Conservation (phyloP, 805 yeast genomes). For the Kuraishia cidri region DNA sequence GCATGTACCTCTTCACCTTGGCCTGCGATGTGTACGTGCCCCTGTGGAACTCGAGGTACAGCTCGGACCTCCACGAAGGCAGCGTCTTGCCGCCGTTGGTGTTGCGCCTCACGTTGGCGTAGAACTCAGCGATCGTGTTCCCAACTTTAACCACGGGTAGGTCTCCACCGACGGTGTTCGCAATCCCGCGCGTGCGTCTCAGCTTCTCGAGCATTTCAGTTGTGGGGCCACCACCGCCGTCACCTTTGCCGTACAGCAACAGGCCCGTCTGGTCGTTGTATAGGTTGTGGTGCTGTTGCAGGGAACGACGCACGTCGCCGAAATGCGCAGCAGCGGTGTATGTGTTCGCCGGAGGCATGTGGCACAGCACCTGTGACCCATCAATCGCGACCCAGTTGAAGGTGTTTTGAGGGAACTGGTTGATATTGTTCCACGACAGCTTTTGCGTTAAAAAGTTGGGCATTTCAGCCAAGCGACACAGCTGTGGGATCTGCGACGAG, state of each 20-base stretch:
- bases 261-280: constrained; percentile 76
- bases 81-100: constrained; percentile 60
- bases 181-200: constrained; percentile 82
- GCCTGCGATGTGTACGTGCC: constrained; percentile 97
- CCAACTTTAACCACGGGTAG: constrained; percentile 82
- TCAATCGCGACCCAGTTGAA: constrained; percentile 95
- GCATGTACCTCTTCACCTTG: constrained; percentile 69
- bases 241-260: constrained; percentile 87
- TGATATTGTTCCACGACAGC: constrained; percentile 93
- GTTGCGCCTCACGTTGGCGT: constrained; percentile 48
- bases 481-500: constrained; percentile 90
- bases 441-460: constrained; percentile 86
- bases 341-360: constrained; percentile 97
- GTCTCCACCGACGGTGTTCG: constrained; percentile 64
- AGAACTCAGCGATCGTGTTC: constrained; percentile 72
- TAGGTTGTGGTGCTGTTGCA: constrained; percentile 74
- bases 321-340: constrained; percentile 90
- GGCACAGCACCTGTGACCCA: constrained; percentile 87
- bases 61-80: constrained; percentile 90
- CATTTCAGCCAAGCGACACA: constrained; percentile 82
- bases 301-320: constrained; percentile 83
- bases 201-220: constrained; percentile 89
- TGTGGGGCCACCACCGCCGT: constrained; percentile 98
- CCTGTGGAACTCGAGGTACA: constrained; percentile 90
- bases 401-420: constrained; percentile 80